phyloP scores from a whole-genome alignment of 371 early-diverging fungal species.

The Globomyces sp. region DNA sequence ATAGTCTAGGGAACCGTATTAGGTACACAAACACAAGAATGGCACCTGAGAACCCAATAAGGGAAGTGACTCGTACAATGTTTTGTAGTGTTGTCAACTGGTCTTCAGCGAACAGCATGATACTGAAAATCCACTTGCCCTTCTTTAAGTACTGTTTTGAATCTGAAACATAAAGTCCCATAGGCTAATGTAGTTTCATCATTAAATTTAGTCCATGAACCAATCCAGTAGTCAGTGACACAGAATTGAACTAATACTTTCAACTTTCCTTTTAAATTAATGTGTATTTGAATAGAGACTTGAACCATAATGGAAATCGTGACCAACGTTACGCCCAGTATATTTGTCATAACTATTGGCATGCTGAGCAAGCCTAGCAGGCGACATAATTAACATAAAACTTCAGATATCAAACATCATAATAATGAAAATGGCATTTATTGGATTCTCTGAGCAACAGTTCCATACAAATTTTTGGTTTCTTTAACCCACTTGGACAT shows the following conservation, averaged over 20 bases:
- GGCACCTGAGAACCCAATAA: too few species aligned
- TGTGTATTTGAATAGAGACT: slow-evolving; percentile 11
- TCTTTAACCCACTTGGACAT: slow-evolving; percentile 11
- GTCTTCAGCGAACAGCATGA: background rate
- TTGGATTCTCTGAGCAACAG: slow-evolving; percentile 16
- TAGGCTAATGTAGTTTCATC: slow-evolving; percentile 10
- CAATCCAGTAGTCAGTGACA: background rate
- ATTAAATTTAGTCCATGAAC: slow-evolving; percentile 12
- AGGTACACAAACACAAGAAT: too few species aligned
- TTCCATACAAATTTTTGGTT: background rate
- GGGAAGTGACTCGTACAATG: too few species aligned
- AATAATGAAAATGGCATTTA: slow-evolving; percentile 21
- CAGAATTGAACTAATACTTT: background rate
- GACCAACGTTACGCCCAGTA: background rate
- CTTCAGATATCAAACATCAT: slow-evolving; percentile 1
- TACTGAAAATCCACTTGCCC: background rate
- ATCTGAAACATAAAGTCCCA: slow-evolving; percentile 17
- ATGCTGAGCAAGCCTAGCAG: too few species aligned
- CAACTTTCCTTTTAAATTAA: background rate
- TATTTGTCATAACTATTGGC: slow-evolving; percentile 15
- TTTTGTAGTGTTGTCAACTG: too few species aligned
- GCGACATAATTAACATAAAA: too few species aligned
- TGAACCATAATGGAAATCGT: background rate
- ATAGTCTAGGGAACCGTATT: too few species aligned
- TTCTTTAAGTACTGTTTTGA: slow-evolving; percentile 18